phyloP scores from a whole-genome alignment of 2,329 filamentous ascomycete genomes.

The Phialemoniopsis sp. region DNA sequence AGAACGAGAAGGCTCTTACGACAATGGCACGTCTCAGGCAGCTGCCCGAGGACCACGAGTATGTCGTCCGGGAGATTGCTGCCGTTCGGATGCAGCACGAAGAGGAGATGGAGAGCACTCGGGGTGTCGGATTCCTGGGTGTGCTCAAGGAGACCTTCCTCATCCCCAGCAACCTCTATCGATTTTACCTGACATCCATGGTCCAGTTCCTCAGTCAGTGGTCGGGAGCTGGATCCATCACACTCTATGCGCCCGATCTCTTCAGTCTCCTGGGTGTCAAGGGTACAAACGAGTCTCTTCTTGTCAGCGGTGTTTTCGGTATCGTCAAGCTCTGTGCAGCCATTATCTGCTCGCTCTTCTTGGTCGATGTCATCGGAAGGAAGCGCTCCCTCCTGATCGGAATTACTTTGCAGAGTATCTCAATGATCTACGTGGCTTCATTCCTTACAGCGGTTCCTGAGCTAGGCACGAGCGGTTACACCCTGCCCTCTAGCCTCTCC shows the following conservation, averaged over 20 bases:
- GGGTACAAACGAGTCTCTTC: conserved; percentile 63
- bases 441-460: conserved; percentile 61
- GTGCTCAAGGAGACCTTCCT: conserved; percentile 66
- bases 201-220: conserved; percentile 72
- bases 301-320: conserved; percentile 73
- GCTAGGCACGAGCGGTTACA: conserved; percentile 43
- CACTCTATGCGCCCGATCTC: conserved; percentile 70
- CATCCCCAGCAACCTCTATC: conserved; percentile 66
- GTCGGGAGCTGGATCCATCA: conserved; percentile 70
- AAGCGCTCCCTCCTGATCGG: conserved; percentile 62
- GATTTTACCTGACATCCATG: conserved; percentile 63
- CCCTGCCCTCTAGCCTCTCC: conserved; percentile 42
- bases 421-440: conserved; percentile 59
- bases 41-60: conserved; percentile 54
- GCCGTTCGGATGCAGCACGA: conserved; percentile 63
- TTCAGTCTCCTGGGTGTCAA: conserved; percentile 69
- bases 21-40: conserved; percentile 56
- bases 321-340: conserved; percentile 68
- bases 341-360: conserved; percentile 68
- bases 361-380: conserved; percentile 75
- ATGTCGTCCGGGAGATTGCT: conserved; percentile 57
- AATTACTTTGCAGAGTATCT: conserved; percentile 54
- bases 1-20: conserved; percentile 51
- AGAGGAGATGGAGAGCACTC: conserved; percentile 67
- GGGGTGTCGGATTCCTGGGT: conserved; percentile 60